Evolutionary conservation across 305 asterid genomes (phyloP), one percentile per base, ranked within the genome.

Genomic region (Salvia sclarea): DNA sequence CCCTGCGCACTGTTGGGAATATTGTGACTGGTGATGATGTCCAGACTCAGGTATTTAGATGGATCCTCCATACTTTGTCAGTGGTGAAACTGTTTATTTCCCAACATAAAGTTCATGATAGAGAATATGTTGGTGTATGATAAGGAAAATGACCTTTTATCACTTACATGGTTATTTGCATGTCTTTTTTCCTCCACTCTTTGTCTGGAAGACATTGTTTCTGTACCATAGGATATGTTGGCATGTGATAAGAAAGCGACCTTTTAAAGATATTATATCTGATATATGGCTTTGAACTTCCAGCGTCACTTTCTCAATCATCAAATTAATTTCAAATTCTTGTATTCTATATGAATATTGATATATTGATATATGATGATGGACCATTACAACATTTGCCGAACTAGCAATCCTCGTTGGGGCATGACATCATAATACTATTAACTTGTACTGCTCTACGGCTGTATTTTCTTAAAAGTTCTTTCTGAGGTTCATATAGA

Each of bases 21-120:
- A 83, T 83, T 64, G 87, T 80, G 71, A 83, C 87, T 40, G 87
- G 87, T 56, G 87, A 83, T 73, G 87, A 83, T 73, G 13, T 41
- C 44, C 87, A 83, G 75, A 83, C 87, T 69, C 87, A 83, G 87
- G 87, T 83, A 83, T 68, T 5, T 62, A 21, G 30, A 41, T 25
- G 38, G 25, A 74, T 41, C 54, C 22, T n/a, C n/a, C n/a, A n/a
- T n/a, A n/a, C n/a, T n/a, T n/a, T n/a, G 40, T 21, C 18, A 24
- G 17, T 70, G 4, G 16, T 20, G 38, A 28, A 73, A 49, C 20
- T 49, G 7, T 18, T 47, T 47, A 13, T 17, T 47, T 31, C 40
- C 31, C 24, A 33, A n/a, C 48, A 40, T 8, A 44, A 11, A 41
- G 24, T 33, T 45, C 25, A 28, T 41, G n/a, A 12, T 12, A 25